These are phyloP conservation scores for Teratosphaeria pseudoeucalypti DNA, from an alignment of 2,329 filamentous ascomycete genomes.

Conservation along the genomic window DNA sequence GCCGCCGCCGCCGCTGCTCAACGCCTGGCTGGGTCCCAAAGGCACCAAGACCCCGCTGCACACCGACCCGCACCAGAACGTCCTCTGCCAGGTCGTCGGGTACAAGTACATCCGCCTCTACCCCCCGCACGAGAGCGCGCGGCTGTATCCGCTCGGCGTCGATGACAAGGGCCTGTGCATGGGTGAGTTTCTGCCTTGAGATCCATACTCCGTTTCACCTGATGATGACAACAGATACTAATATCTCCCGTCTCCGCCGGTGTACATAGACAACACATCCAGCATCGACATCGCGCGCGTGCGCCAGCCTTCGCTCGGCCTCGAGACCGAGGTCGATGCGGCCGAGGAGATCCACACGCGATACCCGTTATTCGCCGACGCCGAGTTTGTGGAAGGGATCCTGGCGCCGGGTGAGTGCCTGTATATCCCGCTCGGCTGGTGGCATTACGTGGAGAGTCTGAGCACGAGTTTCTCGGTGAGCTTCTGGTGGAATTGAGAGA, in stretches of 20 bases:
- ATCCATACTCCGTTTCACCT: neutral
- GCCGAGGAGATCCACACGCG: slow-evolving; percentile 17
- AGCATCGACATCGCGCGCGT: slow-evolving; percentile 51
- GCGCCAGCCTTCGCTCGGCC: slow-evolving; percentile 3
- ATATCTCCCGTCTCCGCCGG: neutral
- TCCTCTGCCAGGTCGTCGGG: slow-evolving; percentile 81
- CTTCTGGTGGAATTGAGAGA: slow-evolving; percentile 95
- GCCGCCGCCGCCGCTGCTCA: slow-evolving; percentile 49
- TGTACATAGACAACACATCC: slow-evolving; percentile 58
- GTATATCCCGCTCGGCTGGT: slow-evolving; percentile 91
- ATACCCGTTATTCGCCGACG: slow-evolving; percentile 47
- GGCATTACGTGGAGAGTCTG: slow-evolving; percentile 88
- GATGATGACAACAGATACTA: neutral
- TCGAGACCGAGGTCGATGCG: neutral
- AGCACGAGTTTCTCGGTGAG: slow-evolving; percentile 87
- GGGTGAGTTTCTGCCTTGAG: slow-evolving; percentile 34
- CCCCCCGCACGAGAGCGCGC: slow-evolving; percentile 50
- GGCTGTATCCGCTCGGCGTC: slow-evolving; percentile 50
- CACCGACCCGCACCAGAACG: slow-evolving; percentile 88
- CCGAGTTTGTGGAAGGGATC: slow-evolving; percentile 65
- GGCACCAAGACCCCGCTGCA: slow-evolving; percentile 87
- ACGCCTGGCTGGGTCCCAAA: slow-evolving; percentile 86
- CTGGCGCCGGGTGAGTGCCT: slow-evolving; percentile 72
- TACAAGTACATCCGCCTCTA: slow-evolving; percentile 89
- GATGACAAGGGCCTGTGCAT: slow-evolving; percentile 69